Conservation (phyloP, 2,329 filamentous ascomycete species). For the Stagonosporopsis vannaccii region DNA sequence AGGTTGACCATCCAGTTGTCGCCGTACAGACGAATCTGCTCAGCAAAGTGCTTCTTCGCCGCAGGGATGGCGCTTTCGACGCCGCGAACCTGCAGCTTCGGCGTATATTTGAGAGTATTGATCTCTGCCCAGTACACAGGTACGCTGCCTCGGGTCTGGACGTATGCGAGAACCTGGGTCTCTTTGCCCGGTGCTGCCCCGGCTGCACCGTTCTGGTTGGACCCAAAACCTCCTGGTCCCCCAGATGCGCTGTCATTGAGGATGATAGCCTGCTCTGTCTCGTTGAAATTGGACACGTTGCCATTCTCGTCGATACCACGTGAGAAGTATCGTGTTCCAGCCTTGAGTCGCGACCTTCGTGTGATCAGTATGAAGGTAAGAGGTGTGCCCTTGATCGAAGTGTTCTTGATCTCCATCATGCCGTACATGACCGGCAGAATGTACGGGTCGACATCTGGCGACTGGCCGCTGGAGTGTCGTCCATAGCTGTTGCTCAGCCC, state of each 20-base stretch:
- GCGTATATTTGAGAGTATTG: constrained; percentile 90
- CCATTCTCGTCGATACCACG: constrained; percentile 92
- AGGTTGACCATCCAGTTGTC: constrained; percentile 98
- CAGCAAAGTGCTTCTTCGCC: constrained; percentile 85
- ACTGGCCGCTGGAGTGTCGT: constrained; percentile 70
- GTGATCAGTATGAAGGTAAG: constrained; percentile 90
- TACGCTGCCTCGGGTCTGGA: constrained; percentile 95
- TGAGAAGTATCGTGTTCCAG: constrained; percentile 93
- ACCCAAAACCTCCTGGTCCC: constrained; percentile 79
- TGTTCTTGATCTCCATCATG: constrained; percentile 90
- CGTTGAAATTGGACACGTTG: constrained; percentile 98
- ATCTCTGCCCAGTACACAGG: constrained; percentile 96
- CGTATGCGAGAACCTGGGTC: constrained; percentile 89
- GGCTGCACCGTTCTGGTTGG: constrained; percentile 73
- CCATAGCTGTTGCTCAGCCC: constrained; percentile 59
- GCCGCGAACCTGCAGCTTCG: constrained; percentile 85
- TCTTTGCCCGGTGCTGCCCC: constrained; percentile 70
- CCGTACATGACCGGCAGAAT: constrained; percentile 96
- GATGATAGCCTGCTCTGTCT: constrained; percentile 92
- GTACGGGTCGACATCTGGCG: constrained; percentile 83
- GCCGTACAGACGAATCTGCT: constrained; percentile 92
- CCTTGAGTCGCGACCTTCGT: constrained; percentile 84
- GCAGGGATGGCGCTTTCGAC: constrained; percentile 81
- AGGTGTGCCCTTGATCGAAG: constrained; percentile 81
- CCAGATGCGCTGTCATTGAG: constrained; percentile 79